A percentile compares a stretch with the other conserved stretches of the same genome.
Conservation (phyloP, 306 rosid species). For the Geum urbanum region DNA sequence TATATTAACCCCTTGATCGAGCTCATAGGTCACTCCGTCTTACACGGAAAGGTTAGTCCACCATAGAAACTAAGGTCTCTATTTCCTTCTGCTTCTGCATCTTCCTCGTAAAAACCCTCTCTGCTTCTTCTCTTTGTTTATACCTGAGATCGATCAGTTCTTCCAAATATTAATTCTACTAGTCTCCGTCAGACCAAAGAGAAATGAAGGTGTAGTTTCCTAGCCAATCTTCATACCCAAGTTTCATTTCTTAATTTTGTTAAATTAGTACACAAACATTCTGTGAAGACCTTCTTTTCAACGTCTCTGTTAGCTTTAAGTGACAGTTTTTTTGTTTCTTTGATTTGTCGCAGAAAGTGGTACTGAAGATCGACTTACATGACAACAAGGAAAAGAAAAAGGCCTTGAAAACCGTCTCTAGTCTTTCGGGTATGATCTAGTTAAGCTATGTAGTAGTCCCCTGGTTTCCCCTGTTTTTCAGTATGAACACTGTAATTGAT, state of each 20-base stretch:
- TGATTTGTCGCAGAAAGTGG: slow-evolving; percentile 54
- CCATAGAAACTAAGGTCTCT: slow-evolving; percentile 8
- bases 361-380: slow-evolving; percentile 65
- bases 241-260: slow-evolving; percentile 20
- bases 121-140: background rate
- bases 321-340: background rate
- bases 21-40: slow-evolving; percentile 5
- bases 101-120: slow-evolving; percentile 5
- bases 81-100: slow-evolving; percentile 26
- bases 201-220: slow-evolving; percentile 70
- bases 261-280: background rate
- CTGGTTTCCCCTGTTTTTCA: background rate
- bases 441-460: background rate
- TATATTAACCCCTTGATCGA: slow-evolving; percentile 1
- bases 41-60: slow-evolving; percentile 9
- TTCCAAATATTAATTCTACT: background rate
- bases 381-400: slow-evolving; percentile 69
- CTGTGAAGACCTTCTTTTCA: background rate
- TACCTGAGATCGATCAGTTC: slow-evolving; percentile 1
- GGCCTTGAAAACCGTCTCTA: slow-evolving; percentile 65
- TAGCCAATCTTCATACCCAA: background rate
- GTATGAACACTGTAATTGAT: too few species aligned
- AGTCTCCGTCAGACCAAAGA: slow-evolving; percentile 22
- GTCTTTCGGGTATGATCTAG: slow-evolving; percentile 41
- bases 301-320: background rate